Percentiles rank a stretch among this genome's conserved stretches.
phyloP scores from a whole-genome alignment of 495 filamentous ascomycete species.

The Xanthoparmelia taractica region DNA sequence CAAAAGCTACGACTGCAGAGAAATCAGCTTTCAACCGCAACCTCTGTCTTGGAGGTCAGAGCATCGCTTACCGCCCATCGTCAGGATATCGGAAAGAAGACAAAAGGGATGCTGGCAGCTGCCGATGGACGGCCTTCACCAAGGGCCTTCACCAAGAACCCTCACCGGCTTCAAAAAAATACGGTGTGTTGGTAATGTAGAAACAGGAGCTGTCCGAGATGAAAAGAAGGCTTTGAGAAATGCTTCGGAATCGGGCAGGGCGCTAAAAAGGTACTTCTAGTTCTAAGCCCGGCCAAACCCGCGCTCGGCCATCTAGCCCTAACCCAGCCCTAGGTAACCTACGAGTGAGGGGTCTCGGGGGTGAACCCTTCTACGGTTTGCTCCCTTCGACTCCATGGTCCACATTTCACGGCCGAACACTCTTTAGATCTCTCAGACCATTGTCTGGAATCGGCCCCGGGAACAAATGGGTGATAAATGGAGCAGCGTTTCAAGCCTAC shows the following conservation, averaged over 20 bases:
- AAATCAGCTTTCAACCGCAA: constrained; percentile 6
- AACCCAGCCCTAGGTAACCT: too few species aligned
- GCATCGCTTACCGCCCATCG: constrained; percentile 20
- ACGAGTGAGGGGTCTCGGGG: too few species aligned
- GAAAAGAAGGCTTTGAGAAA: too few species aligned
- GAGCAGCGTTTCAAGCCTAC: constrained; percentile 20
- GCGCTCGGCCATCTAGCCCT: too few species aligned
- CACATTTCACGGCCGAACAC: not conserved
- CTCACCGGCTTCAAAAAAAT: not conserved
- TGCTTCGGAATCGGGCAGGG: too few species aligned
- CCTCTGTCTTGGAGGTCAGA: not conserved
- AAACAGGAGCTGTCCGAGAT: not conserved
- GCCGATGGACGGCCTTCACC: not conserved
- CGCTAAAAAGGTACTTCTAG: too few species aligned
- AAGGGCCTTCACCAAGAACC: not conserved
- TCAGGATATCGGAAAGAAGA: not conserved
- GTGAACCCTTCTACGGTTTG: too few species aligned
- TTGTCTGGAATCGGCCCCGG: not conserved
- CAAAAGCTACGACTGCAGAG: constrained; percentile 49
- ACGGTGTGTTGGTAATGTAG: not conserved
- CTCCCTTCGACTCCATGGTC: too few species aligned
- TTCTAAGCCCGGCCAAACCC: too few species aligned
- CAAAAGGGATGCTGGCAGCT: not conserved
- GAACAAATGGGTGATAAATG: not conserved
- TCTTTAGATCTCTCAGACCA: not conserved